Percentiles rank a stretch among this genome's conserved stretches.
These are phyloP conservation scores for Phaeotremella fagi DNA, from an alignment of 768 basidiomycete species.

Conservation along the genomic window DNA sequence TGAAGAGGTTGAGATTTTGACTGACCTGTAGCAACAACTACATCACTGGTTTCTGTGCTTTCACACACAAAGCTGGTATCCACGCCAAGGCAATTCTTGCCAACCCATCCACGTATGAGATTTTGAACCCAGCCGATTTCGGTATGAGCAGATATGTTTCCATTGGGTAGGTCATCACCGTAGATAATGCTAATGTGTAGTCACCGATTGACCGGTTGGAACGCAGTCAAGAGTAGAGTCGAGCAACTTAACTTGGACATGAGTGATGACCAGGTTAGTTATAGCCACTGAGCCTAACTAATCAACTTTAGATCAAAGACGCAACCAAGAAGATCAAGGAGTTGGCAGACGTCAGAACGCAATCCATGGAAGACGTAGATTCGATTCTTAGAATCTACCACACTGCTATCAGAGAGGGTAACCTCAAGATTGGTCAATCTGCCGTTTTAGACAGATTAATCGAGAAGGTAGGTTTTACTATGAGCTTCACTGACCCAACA, in stretches of 20 bases:
- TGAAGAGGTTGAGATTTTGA: not conserved
- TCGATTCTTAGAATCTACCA: constrained; percentile 93
- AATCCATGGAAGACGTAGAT: constrained; percentile 99
- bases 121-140: constrained; percentile 98
- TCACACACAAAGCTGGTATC: constrained; percentile 99
- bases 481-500: not conserved
- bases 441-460: constrained; percentile 82
- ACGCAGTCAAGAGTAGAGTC: constrained; percentile 98
- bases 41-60: constrained; percentile 93
- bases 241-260: constrained; percentile 90
- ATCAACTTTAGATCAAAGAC: constrained; percentile 74
- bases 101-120: constrained; percentile 98
- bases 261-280: constrained; percentile 75
- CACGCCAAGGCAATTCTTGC: constrained; percentile 99
- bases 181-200: constrained; percentile 47
- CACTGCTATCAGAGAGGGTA: constrained; percentile 84
- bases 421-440: constrained; percentile 89
- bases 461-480: constrained; percentile 52
- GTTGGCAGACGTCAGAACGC: constrained; percentile 94
- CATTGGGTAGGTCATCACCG: constrained; percentile 57
- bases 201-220: constrained; percentile 96
- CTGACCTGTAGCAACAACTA: constrained; percentile 48
- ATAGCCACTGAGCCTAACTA: not conserved
- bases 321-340: constrained; percentile 99
- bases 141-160: constrained; percentile 96